phyloP scores from a whole-genome alignment of 2,329 filamentous ascomycete genomes.

The Lomentospora prolificans region DNA sequence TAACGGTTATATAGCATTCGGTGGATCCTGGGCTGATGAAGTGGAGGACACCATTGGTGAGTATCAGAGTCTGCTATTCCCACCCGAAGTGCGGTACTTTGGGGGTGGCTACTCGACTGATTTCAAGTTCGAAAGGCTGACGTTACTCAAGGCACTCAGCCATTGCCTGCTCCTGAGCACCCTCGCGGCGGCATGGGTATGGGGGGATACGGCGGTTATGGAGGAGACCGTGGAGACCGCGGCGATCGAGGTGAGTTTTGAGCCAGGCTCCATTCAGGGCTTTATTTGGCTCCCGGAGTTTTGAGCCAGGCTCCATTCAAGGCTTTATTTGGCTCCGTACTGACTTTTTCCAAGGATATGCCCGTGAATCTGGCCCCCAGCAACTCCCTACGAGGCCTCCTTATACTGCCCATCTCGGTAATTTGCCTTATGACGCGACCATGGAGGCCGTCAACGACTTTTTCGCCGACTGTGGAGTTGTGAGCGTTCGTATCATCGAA shows the following conservation, averaged over 20 bases:
- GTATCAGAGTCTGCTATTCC: constrained; percentile 23
- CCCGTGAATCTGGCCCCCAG: constrained; percentile 65
- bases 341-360: constrained; percentile 36
- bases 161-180: constrained; percentile 5
- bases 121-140: too few species aligned
- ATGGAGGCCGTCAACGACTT: constrained; percentile 75
- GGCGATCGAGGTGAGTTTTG: background rate
- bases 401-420: constrained; percentile 91
- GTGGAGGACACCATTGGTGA: constrained; percentile 84
- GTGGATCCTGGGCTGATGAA: constrained; percentile 96
- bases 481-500: constrained; percentile 90
- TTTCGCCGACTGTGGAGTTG: constrained; percentile 74
- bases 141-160: constrained; percentile 9
- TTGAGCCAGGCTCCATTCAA: background rate
- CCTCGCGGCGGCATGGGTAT: background rate
- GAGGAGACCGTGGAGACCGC: constrained; percentile 4
- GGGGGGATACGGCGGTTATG: constrained; percentile 1
- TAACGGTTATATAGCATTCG: constrained; percentile 29
- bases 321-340: background rate
- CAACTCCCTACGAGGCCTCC: constrained; percentile 80
- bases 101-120: too few species aligned
- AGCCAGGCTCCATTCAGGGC: background rate
- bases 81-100: too few species aligned
- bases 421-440: constrained; percentile 91
- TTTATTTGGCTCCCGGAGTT: too few species aligned